These are phyloP conservation scores for Coemansia furcata DNA, from an alignment of 192 early-diverging fungal genomes.

Conservation along the genomic window DNA sequence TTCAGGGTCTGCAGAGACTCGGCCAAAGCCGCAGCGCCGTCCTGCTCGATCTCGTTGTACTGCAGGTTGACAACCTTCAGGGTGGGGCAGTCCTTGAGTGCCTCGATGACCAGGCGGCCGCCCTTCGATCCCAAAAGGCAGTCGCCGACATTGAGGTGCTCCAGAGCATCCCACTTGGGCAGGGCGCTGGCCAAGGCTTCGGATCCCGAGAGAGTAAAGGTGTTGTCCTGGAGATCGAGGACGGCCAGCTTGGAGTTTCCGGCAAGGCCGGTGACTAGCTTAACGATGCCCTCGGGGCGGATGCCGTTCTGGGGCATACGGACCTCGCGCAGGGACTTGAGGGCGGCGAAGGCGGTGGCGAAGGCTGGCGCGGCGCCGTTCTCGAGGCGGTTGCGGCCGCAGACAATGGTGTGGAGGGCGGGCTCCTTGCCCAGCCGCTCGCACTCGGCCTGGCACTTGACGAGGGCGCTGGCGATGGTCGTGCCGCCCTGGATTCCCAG, in stretches of 20 bases:
- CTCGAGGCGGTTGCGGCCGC: slow-evolving; percentile 93
- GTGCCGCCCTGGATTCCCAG: slow-evolving; percentile 88
- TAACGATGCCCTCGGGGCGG: slow-evolving; percentile 87
- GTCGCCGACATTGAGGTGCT: slow-evolving; percentile 83
- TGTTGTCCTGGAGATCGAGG: slow-evolving; percentile 96
- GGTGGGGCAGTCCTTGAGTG: slow-evolving; percentile 58
- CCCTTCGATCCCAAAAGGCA: slow-evolving; percentile 81
- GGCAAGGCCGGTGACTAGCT: slow-evolving; percentile 66
- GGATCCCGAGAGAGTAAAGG: slow-evolving; percentile 82
- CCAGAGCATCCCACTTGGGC: slow-evolving; percentile 73
- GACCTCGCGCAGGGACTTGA: slow-evolving; percentile 72
- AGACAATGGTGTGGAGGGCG: slow-evolving; percentile 76
- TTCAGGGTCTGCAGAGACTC: slow-evolving; percentile 65
- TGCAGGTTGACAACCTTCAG: slow-evolving; percentile 68
- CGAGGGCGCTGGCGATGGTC: slow-evolving; percentile 80
- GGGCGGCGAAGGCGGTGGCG: slow-evolving; percentile 77
- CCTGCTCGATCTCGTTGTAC: slow-evolving; percentile 87
- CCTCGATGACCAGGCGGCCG: slow-evolving; percentile 61
- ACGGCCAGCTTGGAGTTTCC: slow-evolving; percentile 65
- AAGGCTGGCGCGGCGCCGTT: slow-evolving; percentile 73
- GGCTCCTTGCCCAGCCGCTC: slow-evolving; percentile 60
- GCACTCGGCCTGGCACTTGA: slow-evolving; percentile 71
- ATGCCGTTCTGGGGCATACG: slow-evolving; percentile 98
- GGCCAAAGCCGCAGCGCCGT: slow-evolving; percentile 67
- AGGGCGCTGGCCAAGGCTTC: slow-evolving; percentile 75